Conservation (phyloP, 495 filamentous ascomycete genomes). For the Xylaria bambusicola region DNA sequence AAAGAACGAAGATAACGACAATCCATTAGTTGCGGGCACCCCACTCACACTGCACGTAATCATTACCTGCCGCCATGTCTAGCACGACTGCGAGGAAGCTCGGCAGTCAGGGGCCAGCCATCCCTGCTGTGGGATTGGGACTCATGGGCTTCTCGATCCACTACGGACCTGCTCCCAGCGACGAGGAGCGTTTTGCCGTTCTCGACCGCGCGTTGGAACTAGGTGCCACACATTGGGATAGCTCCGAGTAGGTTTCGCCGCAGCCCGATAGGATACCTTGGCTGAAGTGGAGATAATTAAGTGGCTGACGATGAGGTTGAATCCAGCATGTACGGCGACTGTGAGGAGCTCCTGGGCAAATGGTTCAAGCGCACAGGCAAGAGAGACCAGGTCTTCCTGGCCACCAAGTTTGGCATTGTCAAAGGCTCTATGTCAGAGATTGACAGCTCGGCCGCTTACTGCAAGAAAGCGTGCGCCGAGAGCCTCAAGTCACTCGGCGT, state of each 20-base stretch:
- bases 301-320: no score
- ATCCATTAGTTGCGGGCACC: no score
- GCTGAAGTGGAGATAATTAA: no score
- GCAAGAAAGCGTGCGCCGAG: background rate
- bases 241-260: constrained; percentile 19
- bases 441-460: background rate
- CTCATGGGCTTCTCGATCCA: constrained; percentile 44
- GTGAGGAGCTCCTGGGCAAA: constrained; percentile 51
- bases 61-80: no score
- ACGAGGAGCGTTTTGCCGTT: constrained; percentile 50
- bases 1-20: no score
- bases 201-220: constrained; percentile 55
- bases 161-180: constrained; percentile 42
- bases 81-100: no score
- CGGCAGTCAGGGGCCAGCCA: constrained; percentile 48
- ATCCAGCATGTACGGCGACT: constrained; percentile 42
- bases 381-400: constrained; percentile 54
- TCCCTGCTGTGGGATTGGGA: constrained; percentile 52
- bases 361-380: constrained; percentile 57
- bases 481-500: background rate
- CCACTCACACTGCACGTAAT: no score
- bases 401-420: constrained; percentile 55
- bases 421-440: constrained; percentile 10
- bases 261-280: no score
- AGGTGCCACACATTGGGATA: constrained; percentile 62